phyloP scores from a whole-genome alignment of 2,329 filamentous ascomycete genomes.

The Penicillium psychrosexuale region DNA sequence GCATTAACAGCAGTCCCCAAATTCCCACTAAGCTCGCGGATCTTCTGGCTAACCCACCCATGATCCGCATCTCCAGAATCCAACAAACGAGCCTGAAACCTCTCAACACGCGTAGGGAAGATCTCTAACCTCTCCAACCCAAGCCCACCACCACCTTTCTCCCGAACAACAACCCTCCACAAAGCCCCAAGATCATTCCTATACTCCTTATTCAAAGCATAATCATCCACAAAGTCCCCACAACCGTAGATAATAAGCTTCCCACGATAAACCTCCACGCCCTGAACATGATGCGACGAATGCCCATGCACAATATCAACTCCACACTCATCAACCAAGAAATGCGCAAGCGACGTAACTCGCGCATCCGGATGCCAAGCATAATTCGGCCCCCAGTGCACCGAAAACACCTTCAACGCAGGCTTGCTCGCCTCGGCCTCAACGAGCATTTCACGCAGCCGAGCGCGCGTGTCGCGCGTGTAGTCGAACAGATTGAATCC shows the following conservation, averaged over 20 bases:
- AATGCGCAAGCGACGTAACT: constrained; percentile 38
- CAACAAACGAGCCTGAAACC: constrained; percentile 35
- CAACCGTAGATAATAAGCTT: constrained; percentile 42
- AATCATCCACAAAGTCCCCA: constrained; percentile 46
- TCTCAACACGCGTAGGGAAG: constrained; percentile 36
- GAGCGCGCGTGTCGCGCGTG: constrained; percentile 17
- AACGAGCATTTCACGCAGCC: constrained; percentile 18
- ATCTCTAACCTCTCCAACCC: constrained; percentile 30
- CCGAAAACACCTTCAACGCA: constrained; percentile 36
- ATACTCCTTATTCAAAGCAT: constrained; percentile 33
- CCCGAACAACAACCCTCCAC: constrained; percentile 36
- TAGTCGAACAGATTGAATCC: constrained; percentile 41
- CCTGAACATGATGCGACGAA: constrained; percentile 43
- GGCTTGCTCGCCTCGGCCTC: neutral
- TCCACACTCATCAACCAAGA: constrained; percentile 41
- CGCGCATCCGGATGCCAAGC: constrained; percentile 32
- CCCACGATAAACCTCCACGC: constrained; percentile 38
- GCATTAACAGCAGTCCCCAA: neutral
- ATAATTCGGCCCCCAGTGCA: constrained; percentile 46
- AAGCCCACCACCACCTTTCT: constrained; percentile 11
- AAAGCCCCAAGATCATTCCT: constrained; percentile 42
- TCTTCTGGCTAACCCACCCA: constrained; percentile 22
- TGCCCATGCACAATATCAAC: constrained; percentile 44
- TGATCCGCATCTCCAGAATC: constrained; percentile 28
- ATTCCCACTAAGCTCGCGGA: neutral